These are phyloP conservation scores for Colletotrichum abscissum DNA, from an alignment of 2,329 filamentous ascomycete species.

Conservation along the genomic window DNA sequence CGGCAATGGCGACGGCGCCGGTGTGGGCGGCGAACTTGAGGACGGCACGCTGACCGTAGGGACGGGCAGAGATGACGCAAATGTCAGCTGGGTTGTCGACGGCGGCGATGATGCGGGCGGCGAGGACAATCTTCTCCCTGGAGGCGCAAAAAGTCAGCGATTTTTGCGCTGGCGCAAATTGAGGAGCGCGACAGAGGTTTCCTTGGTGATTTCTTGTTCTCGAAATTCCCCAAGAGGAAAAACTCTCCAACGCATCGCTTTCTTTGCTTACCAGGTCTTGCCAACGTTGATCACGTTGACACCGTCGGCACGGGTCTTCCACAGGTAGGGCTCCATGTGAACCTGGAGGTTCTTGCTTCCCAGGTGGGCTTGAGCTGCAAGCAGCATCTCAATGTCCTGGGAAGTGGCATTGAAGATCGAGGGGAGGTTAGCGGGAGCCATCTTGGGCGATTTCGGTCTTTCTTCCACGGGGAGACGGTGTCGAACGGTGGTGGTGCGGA, in stretches of 20 bases:
- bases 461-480: slow-evolving; percentile 35
- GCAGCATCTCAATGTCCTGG: slow-evolving; percentile 99
- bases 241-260: not conserved
- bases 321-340: slow-evolving; percentile 99
- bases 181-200: not conserved
- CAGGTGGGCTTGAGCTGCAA: slow-evolving; percentile 95
- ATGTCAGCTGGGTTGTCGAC: slow-evolving; percentile 99
- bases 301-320: slow-evolving; percentile 99
- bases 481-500: slow-evolving; percentile 40
- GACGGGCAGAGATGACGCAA: slow-evolving; percentile 99
- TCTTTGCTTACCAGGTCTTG: slow-evolving; percentile 94
- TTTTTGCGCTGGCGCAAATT: not conserved
- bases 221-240: not conserved
- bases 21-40: slow-evolving; percentile 99
- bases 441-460: slow-evolving; percentile 64
- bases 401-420: slow-evolving; percentile 95
- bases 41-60: slow-evolving; percentile 99
- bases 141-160: slow-evolving; percentile 29
- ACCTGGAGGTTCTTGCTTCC: slow-evolving; percentile 99
- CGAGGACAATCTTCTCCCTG: slow-evolving; percentile 99
- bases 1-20: slow-evolving; percentile 96
- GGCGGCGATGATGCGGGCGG: slow-evolving; percentile 97
- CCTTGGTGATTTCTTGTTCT: not conserved
- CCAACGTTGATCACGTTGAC: slow-evolving; percentile 99
- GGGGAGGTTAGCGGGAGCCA: slow-evolving; percentile 96